These are phyloP conservation scores for Urochloa ruziziensis DNA, from an alignment of 176 grass and related monocot species.

Conservation along the genomic window DNA sequence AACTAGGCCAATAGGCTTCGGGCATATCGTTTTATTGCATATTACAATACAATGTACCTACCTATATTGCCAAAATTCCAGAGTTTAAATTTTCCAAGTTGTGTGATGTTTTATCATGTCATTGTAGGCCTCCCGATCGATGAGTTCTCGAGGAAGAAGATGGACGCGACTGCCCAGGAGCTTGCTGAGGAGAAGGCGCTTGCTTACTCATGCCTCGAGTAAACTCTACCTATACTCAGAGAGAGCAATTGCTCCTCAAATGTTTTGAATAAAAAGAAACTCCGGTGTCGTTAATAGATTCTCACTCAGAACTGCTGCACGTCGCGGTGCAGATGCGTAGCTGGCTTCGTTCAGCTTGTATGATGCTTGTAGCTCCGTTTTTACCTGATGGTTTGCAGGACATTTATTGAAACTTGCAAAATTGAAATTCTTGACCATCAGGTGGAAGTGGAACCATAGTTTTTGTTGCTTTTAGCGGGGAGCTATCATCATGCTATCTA, in stretches of 20 bases:
- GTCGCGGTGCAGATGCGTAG: background rate
- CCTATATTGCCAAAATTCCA: background rate
- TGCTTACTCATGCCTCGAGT: constrained; percentile 87
- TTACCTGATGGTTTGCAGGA: constrained; percentile 37
- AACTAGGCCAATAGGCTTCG: no score
- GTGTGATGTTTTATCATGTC: constrained; percentile 5
- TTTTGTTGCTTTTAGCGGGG: background rate
- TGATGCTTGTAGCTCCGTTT: constrained; percentile 38
- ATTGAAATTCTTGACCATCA: constrained; percentile 1
- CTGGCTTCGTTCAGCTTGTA: constrained; percentile 38
- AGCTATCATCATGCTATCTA: background rate
- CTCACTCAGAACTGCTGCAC: constrained; percentile 11
- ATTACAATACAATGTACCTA: background rate
- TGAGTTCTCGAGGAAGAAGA: constrained; percentile 87
- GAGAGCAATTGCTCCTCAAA: constrained; percentile 23
- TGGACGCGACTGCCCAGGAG: constrained; percentile 86
- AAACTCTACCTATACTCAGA: constrained; percentile 10
- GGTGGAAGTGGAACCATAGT: background rate
- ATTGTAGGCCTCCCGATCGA: constrained; percentile 72
- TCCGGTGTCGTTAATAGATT: constrained; percentile 1
- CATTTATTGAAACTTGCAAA: background rate
- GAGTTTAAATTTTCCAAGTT: background rate
- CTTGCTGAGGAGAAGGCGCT: constrained; percentile 88
- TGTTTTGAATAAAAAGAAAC: constrained; percentile 57
- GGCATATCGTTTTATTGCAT: no score